phyloP scores from a whole-genome alignment of 1,284 basidiomycete genomes.

The Boletus mariae region DNA sequence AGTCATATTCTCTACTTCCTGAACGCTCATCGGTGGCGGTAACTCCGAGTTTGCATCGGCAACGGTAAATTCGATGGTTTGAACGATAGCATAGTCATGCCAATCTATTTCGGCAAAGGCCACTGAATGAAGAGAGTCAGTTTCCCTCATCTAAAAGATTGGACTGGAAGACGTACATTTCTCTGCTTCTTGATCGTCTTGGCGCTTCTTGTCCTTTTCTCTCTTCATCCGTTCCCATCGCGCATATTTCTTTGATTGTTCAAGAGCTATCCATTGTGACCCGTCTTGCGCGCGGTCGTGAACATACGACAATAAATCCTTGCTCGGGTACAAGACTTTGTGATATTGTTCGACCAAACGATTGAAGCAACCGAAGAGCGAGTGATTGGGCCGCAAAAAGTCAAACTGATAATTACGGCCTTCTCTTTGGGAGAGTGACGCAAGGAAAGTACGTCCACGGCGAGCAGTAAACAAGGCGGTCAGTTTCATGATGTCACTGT shows the following conservation, averaged over 20 bases:
- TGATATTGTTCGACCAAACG: conserved; percentile 95
- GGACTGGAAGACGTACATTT: conserved; percentile 50
- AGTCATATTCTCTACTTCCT: conserved; percentile 95
- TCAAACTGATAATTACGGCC: conserved; percentile 97
- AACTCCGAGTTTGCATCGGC: conserved; percentile 89
- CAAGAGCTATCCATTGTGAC: conserved; percentile 75
- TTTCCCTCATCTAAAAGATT: conserved; percentile 3
- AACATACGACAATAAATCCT: conserved; percentile 70
- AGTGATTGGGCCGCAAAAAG: conserved; percentile 93
- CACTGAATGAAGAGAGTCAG: conserved; percentile 41
- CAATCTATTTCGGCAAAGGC: conserved; percentile 98
- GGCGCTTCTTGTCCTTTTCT: conserved; percentile 81
- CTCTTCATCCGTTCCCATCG: conserved; percentile 86
- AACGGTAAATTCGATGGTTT: conserved; percentile 97
- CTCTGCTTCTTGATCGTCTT: conserved; percentile 89
- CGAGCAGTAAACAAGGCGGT: conserved; percentile 96
- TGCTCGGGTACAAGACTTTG: conserved; percentile 83
- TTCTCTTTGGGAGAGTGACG: conserved; percentile 83
- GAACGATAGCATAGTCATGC: conserved; percentile 99
- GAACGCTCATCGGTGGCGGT: conserved; percentile 91
- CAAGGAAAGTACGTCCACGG: conserved; percentile 85
- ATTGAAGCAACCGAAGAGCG: conserved; percentile 96
- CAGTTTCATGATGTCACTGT: conserved; percentile 85
- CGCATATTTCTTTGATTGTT: conserved; percentile 74
- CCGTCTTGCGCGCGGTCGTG: conserved; percentile 58